Conservation (phyloP, 1,139 yeast species). For the Scheffersomyces parashehatae region DNA sequence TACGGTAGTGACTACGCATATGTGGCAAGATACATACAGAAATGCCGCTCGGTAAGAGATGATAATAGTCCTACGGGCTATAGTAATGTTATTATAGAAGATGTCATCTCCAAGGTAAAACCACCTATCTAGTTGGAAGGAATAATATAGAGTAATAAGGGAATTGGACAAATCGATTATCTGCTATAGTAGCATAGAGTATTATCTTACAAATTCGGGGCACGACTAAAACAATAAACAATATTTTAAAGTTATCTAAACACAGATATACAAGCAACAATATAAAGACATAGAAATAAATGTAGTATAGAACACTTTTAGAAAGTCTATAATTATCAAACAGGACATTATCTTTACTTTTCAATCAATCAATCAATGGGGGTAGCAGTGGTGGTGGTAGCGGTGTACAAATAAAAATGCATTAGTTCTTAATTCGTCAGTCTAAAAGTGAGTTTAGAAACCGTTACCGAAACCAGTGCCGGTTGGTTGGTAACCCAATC, state of each 20-base stretch:
- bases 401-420: conserved; percentile 1
- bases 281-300: neutral
- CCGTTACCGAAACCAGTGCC: conserved; percentile 70
- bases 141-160: neutral
- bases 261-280: too few species aligned
- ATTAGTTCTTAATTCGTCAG: conserved; percentile 3
- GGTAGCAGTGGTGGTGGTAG: neutral
- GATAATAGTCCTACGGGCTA: conserved; percentile 33
- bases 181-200: too few species aligned
- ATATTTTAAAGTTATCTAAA: too few species aligned
- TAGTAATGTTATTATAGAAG: conserved; percentile 40
- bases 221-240: too few species aligned
- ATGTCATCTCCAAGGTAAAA: conserved; percentile 32
- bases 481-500: conserved; percentile 62
- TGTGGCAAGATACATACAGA: conserved; percentile 31
- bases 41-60: conserved; percentile 19
- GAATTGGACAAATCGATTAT: neutral
- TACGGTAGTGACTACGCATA: conserved; percentile 45
- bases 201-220: too few species aligned
- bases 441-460: conserved; percentile 21
- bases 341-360: conserved; percentile 1
- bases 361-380: conserved; percentile 7
- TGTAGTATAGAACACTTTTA: neutral
- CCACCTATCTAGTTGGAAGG: conserved; percentile 35
- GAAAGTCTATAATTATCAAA: conserved; percentile 1